Evolutionary conservation across 352 stramenopile species (phyloP).

Genomic region (Phytophthora litchii): DNA sequence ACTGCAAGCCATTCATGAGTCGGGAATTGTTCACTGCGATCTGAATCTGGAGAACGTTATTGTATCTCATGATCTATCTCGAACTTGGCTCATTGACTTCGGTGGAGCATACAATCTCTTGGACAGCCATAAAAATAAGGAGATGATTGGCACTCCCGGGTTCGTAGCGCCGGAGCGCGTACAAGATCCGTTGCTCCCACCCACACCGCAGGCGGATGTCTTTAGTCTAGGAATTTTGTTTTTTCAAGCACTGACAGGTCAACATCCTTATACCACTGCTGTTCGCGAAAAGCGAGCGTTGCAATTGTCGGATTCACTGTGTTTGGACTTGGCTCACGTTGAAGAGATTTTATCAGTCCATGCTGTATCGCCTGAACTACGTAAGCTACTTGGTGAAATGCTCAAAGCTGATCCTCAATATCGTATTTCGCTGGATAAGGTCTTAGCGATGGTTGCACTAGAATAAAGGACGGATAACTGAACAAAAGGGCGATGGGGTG

Average conservation of each 20-base stretch:
- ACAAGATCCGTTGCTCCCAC: slow-evolving; percentile 35
- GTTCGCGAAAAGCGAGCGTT: slow-evolving; percentile 32
- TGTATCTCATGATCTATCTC: slow-evolving; percentile 33
- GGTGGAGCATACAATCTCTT: slow-evolving; percentile 51
- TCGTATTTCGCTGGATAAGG: slow-evolving; percentile 41
- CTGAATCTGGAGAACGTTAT: slow-evolving; percentile 98
- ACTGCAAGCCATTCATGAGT: slow-evolving; percentile 92
- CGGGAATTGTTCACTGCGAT: slow-evolving; percentile 96
- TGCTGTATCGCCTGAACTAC: slow-evolving; percentile 38
- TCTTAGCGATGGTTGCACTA: neutral
- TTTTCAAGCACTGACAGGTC: slow-evolving; percentile 62
- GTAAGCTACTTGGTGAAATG: slow-evolving; percentile 48
- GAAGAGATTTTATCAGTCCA: slow-evolving; percentile 32
- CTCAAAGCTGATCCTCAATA: slow-evolving; percentile 37
- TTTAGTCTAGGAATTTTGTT: slow-evolving; percentile 70
- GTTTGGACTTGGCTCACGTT: slow-evolving; percentile 50
- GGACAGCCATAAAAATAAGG: neutral
- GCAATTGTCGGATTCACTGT: slow-evolving; percentile 47
- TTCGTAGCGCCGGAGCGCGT: slow-evolving; percentile 70
- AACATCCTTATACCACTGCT: slow-evolving; percentile 54
- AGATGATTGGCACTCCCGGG: slow-evolving; percentile 67
- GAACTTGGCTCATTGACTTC: slow-evolving; percentile 67
- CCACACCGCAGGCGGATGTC: slow-evolving; percentile 50
- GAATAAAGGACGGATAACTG: neutral
- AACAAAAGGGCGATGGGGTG: neutral